Base-by-base conservation (phyloP, 2,329 filamentous ascomycete species). In the Fonsecaea pedrosoi region DNA sequence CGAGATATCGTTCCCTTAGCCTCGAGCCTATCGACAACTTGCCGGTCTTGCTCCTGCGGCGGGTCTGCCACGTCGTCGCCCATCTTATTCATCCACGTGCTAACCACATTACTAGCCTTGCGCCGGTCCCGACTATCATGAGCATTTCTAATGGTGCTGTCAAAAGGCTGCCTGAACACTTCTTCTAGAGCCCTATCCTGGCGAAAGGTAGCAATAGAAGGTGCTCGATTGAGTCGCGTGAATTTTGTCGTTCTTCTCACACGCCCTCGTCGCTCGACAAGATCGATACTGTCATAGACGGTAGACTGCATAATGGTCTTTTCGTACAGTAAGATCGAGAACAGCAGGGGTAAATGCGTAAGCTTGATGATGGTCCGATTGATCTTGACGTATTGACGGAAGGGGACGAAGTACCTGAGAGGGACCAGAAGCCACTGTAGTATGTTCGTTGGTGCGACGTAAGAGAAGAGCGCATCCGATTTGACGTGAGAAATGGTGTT, bases 401-500 rank as follows among this genome's bases (percentile, higher is more conserved):
- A 89, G 0, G 93, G 88, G 81, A 97, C 88, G 73, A 88, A 82
- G 76, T 90, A 96, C 69, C 94, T 87, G 54, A 96, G 78, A 0
- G 94, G 94, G 74, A 93, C 93, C 34, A 97, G 82, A 0, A 94
- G 76, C 94, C 94, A 98, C 1, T 92, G 94, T 69, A 97, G 86
- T 35, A 97, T 90, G 75, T 98, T 98, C 13, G 91, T 90, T 0
- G 94, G 94, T 1, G 94, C 91, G 68, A 97, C 87, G 76, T 97
- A 97, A 3, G 92, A 96, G 82, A 98, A 98, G 0, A 97, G 82
- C 0, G 93, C 91, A 77, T 98, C 94, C n/a, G 95, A 97, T 78
- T 97, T 98, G 71, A 97, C 94, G 92, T 97, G 96, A 4, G 92
- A 96, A 58, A 97, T 96, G 4, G 94, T 96, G 76, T 97, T 98